These are phyloP conservation scores for Fusarium nanum DNA, from an alignment of 2,329 filamentous ascomycete species.

Conservation along the genomic window DNA sequence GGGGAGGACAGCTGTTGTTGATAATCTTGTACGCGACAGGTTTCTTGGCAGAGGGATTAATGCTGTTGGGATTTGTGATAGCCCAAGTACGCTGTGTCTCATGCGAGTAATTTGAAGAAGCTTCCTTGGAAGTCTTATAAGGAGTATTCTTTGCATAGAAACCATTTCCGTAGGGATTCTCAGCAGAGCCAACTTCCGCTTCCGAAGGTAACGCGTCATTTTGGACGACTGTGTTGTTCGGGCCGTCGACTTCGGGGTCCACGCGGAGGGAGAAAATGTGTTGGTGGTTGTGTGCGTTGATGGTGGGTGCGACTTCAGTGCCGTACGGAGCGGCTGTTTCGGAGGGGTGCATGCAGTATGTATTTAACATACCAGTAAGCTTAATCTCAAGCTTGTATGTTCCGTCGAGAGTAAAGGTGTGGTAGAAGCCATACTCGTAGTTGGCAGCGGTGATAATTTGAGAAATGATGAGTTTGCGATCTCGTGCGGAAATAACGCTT, in stretches of 20 bases:
- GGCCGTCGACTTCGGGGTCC: constrained; percentile 73
- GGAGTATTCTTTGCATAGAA: constrained; percentile 89
- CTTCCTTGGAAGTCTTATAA: constrained; percentile 74
- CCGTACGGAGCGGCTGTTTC: constrained; percentile 65
- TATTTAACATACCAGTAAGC: constrained; percentile 62
- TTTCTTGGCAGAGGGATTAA: constrained; percentile 88
- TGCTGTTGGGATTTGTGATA: constrained; percentile 83
- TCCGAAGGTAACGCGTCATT: constrained; percentile 78
- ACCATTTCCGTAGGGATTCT: constrained; percentile 91
- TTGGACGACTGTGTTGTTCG: constrained; percentile 74
- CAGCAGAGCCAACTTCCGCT: constrained; percentile 79
- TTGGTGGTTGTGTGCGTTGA: constrained; percentile 75
- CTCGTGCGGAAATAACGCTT: constrained; percentile 67
- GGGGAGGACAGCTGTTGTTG: constrained; percentile 80
- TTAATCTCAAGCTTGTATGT: constrained; percentile 72
- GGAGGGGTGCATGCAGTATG: constrained; percentile 55
- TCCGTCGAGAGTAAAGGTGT: constrained; percentile 64
- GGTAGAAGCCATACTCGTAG: constrained; percentile 67
- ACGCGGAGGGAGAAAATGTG: constrained; percentile 76
- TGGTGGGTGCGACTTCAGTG: constrained; percentile 72
- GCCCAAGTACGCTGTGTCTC: constrained; percentile 87
- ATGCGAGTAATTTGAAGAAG: constrained; percentile 83
- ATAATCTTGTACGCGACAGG: constrained; percentile 90
- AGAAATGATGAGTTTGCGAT: constrained; percentile 70
- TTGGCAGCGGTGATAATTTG: constrained; percentile 74